Evolutionary conservation across 441 rosid species (phyloP), one percentile per base, ranked within the genome.

Genomic region (Arabidopsis lyrata): DNA sequence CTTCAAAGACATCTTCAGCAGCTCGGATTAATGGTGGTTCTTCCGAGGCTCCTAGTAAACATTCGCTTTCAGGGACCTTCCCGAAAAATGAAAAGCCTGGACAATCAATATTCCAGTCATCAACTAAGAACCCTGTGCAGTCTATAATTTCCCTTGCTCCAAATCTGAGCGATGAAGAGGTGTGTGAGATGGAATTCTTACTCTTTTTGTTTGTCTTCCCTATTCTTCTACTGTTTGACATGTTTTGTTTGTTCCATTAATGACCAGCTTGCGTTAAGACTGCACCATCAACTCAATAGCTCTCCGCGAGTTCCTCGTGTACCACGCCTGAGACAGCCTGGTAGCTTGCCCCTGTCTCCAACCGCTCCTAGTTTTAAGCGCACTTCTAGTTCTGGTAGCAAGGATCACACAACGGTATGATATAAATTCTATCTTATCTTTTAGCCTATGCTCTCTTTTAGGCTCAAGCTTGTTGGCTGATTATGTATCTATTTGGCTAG

Each of bases 261-360:
- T 82, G 56, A 41, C 64, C 87, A 96, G 99, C 97, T 96, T 69
- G 98, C 99, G 31, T 81, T 93, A 77, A 94, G 91, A 86, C 78
- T 96, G 83, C 99, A 96, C 84, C 97, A 96, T 84, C 97, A 93
- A 78, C 98, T 96, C 83, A 92, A 96, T 67, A 93, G 99, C 77
- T 93, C 98, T 80, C 98, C 96, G 42, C 86, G 99, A 77, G 98
- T 96, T 60, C 96, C 97, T 68, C 96, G 97, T 69, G 97, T 93
- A 50, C 98, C 97, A 8, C 96, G 97, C 55, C 86, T 93, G 72
- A 93, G 97, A 59, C 90, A 96, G 67, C 80, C 93, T n/a, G 90
- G 96, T 56, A 86, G 89, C 84, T 86, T 90, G 55, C 94, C 98
- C 49, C 87, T 88, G 80, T 89, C 98, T 78, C 85, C 95, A 61